Evolutionary conservation across 2,329 filamentous ascomycete genomes (phyloP).

Genomic region (Colletotrichum sp.): DNA sequence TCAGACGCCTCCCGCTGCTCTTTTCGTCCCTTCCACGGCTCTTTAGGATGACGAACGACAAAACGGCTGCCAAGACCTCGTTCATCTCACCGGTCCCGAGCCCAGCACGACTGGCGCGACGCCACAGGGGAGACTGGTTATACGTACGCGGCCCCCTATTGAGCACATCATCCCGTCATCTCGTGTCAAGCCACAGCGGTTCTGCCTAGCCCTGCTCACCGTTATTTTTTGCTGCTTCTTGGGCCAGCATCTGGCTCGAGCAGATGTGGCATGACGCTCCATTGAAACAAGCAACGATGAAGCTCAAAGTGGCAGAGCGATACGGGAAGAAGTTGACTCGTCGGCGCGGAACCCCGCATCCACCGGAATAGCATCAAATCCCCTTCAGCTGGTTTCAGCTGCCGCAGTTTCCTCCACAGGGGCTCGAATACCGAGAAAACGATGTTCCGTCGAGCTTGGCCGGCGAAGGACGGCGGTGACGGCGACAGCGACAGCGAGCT

Average conservation of each 20-base stretch:
- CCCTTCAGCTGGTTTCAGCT: background rate
- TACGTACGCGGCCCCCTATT: background rate
- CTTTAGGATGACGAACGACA: background rate
- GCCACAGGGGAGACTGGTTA: background rate
- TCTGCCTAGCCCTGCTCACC: background rate
- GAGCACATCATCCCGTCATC: background rate
- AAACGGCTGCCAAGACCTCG: background rate
- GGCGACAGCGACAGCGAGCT: background rate
- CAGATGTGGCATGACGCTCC: conserved; percentile 1
- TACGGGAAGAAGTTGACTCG: background rate
- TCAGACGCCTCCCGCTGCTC: background rate
- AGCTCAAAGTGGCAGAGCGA: background rate
- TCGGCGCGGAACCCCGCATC: background rate
- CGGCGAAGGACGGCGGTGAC: background rate
- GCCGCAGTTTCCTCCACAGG: background rate
- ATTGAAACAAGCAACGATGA: conserved; percentile 1
- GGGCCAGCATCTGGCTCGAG: background rate
- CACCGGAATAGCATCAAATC: background rate
- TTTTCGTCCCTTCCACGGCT: background rate
- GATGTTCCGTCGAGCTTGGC: background rate
- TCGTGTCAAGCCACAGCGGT: conserved; percentile 2
- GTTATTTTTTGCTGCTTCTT: background rate
- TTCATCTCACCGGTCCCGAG: background rate
- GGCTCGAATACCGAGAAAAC: background rate
- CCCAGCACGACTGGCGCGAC: conserved; percentile 9